Percentiles rank a stretch among this genome's conserved stretches.
phyloP scores from a whole-genome alignment of 2,329 filamentous ascomycete species.

The Pseudogymnoascus sp. region DNA sequence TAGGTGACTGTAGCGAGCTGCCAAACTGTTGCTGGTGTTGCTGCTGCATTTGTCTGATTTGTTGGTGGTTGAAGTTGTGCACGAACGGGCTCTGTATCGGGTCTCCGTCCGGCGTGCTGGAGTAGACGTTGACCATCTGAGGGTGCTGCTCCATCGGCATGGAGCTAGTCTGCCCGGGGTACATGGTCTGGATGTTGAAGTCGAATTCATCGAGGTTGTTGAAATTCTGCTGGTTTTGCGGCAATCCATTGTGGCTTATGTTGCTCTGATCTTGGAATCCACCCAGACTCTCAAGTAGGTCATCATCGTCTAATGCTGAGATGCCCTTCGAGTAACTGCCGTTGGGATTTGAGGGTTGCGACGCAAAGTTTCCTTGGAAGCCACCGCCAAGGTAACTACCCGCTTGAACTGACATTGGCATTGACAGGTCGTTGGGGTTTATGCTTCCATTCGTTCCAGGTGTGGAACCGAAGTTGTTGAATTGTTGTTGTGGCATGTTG shows the following conservation, averaged over 20 bases:
- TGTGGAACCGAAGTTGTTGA: conserved; percentile 26
- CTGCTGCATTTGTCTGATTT: conserved; percentile 62
- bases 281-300: conserved; percentile 67
- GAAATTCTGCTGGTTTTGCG: conserved; percentile 48
- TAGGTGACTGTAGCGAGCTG: conserved; percentile 44
- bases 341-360: conserved; percentile 44
- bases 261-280: conserved; percentile 29
- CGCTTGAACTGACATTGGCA: conserved; percentile 43
- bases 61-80: conserved; percentile 65
- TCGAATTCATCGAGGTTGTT: conserved; percentile 45
- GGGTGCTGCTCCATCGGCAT: conserved; percentile 54
- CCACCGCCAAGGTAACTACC: conserved; percentile 41
- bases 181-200: conserved; percentile 50
- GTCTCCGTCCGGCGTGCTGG: conserved; percentile 82
- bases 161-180: conserved; percentile 44
- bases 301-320: conserved; percentile 77
- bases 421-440: conserved; percentile 77
- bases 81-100: conserved; percentile 88
- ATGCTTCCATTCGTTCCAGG: conserved; percentile 45
- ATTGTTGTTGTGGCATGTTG: conserved; percentile 39
- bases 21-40: conserved; percentile 45
- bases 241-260: conserved; percentile 38
- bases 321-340: conserved; percentile 70
- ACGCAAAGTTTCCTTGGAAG: conserved; percentile 52
- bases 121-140: conserved; percentile 68